Evolutionary conservation across 345 rosid genomes (phyloP).

Genomic region (Geranium rotundifolium): DNA sequence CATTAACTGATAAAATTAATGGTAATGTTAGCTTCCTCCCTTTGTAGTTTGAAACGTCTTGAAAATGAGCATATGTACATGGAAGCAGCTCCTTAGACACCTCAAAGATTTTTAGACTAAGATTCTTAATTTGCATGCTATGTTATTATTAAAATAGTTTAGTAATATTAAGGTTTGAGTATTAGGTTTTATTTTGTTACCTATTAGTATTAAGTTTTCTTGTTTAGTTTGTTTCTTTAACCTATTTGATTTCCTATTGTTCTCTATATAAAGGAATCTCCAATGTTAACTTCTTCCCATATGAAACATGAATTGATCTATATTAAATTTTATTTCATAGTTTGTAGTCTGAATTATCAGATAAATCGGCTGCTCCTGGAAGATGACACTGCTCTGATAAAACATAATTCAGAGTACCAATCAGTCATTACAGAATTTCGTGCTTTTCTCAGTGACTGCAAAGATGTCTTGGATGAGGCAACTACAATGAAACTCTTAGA

Average conservation of each 20-base stretch:
- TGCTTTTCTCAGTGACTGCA: slow-evolving; percentile 91
- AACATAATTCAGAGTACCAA: slow-evolving; percentile 69
- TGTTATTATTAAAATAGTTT: no score
- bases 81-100: slow-evolving; percentile 6
- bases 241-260: no score
- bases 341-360: slow-evolving; percentile 31
- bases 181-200: no score
- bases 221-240: no score
- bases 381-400: slow-evolving; percentile 79
- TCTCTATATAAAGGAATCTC: no score
- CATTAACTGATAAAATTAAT: background rate
- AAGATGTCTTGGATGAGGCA: slow-evolving; percentile 95
- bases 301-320: background rate
- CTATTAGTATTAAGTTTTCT: no score
- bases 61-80: slow-evolving; percentile 4
- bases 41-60: background rate
- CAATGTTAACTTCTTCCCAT: background rate
- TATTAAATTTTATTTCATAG: background rate
- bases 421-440: slow-evolving; percentile 74
- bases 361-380: slow-evolving; percentile 87
- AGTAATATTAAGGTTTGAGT: no score
- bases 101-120: background rate
- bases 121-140: background rate
- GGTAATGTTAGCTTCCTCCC: background rate
- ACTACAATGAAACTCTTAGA: slow-evolving; percentile 95